Evolutionary conservation across 164 flowering plant species (phyloP), one percentile per base, ranked within the genome.

Genomic region (Liriodendron chinense): DNA sequence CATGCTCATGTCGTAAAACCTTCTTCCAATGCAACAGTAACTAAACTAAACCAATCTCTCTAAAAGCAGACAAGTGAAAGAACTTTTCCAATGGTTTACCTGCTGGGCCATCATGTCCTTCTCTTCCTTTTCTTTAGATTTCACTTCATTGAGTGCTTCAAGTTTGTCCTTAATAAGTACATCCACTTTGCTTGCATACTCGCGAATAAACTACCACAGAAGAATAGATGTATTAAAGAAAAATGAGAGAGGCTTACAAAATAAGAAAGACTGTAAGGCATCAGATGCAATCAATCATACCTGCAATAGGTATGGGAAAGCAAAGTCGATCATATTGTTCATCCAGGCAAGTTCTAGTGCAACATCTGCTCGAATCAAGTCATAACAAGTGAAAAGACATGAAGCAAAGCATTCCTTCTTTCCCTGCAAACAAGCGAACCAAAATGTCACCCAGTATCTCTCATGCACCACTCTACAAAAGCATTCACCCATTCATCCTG

Each of bases 371-470:
- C 98, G 89, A 62, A 96, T 91, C 49, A 94, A 72, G 72, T 96
- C 98, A 70, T 94, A 96, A 78, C 99, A 96, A 70, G 91, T 96
- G 75, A 94, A 96, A 64, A 96, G 91, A 83, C 99, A 93, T 1
- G 99, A 83, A 8, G 98, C 97, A 84, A 94, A 96, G 84, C 98
- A 96, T 78, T 96, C 99, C 82, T 94, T 96, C 92, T 96, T 96
- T 70, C 96, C 97, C 98, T 96, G 90, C 77, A 83, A 22, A 69
- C 22, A n/a, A 14, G 43, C 16, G 34, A 73, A 49, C 26, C 22
- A 78, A 70, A n/a, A 22, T n/a, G n/a, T 69, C 25, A 69, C 24
- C 71, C 8, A 8, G 20, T 48, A 12, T n/a, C 56, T 18, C 49
- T 7, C 2, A 47, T 69, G 59, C 18, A 12, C 59, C 59, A 34